Percentiles rank a stretch among this genome's conserved stretches.
Conservation (phyloP, 805 yeast genomes). For the Jamesozyma jinghongensis region DNA sequence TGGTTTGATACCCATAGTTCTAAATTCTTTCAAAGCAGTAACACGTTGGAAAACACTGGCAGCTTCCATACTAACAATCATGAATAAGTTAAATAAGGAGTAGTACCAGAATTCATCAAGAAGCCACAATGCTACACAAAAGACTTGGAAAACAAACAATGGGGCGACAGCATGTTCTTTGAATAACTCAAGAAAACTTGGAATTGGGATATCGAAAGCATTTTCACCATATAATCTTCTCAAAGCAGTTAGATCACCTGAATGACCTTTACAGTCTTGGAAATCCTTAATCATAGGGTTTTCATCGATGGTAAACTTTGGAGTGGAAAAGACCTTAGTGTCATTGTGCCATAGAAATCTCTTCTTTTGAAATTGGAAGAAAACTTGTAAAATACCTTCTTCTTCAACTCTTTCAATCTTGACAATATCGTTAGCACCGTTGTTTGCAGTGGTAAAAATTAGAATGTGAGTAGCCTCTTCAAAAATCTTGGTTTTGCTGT, state of each 20-base stretch:
- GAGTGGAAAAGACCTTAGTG: conserved; percentile 59
- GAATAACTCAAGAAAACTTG: conserved; percentile 82
- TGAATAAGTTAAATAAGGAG: conserved; percentile 81
- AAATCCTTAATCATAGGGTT: conserved; percentile 47
- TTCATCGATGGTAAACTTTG: conserved; percentile 57
- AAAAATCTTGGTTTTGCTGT: conserved; percentile 41
- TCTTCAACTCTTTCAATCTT: conserved; percentile 45
- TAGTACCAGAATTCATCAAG: conserved; percentile 97
- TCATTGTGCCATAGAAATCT: conserved; percentile 64
- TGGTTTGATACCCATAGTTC: conserved; percentile 95
- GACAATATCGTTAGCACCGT: conserved; percentile 78
- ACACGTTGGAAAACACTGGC: conserved; percentile 95
- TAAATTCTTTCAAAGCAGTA: conserved; percentile 88
- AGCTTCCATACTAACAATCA: conserved; percentile 87
- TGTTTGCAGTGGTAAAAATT: conserved; percentile 74
- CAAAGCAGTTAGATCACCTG: conserved; percentile 41
- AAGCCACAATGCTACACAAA: conserved; percentile 91
- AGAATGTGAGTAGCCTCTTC: conserved; percentile 62
- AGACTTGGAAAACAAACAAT: conserved; percentile 90
- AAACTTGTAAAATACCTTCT: conserved; percentile 52
- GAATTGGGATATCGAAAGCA: conserved; percentile 89
- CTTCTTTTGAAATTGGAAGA: conserved; percentile 85
- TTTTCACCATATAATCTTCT: conserved; percentile 71
- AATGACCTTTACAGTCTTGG: conserved; percentile 47
- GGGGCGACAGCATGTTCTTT: conserved; percentile 98